phyloP scores from a whole-genome alignment of 2,329 filamentous ascomycete genomes.

The Aureobasidium leucospermi region DNA sequence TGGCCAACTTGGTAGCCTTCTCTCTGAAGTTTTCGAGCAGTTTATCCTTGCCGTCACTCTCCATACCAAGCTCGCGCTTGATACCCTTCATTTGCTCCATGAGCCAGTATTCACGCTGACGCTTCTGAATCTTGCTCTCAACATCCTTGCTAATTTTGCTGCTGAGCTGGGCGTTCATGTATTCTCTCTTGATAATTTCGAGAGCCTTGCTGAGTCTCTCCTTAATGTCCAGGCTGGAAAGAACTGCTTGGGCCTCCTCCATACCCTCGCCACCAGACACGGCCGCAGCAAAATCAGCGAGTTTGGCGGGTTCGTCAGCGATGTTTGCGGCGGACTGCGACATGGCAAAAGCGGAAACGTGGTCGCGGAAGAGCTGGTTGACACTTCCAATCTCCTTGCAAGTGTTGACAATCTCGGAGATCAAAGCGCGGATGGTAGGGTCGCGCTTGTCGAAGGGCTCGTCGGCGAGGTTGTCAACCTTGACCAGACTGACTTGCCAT shows the following conservation, averaged over 20 bases:
- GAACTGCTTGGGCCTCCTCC: conserved; percentile 82
- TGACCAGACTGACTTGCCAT: conserved; percentile 87
- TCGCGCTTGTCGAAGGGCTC: conserved; percentile 87
- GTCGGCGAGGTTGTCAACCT: conserved; percentile 87
- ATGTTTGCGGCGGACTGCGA: conserved; percentile 92
- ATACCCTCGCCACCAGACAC: conserved; percentile 84
- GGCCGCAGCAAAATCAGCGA: conserved; percentile 94
- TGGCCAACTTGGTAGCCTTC: conserved; percentile 84
- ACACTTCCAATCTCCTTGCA: conserved; percentile 95
- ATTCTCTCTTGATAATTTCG: conserved; percentile 90
- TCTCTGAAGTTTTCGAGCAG: conserved; percentile 96
- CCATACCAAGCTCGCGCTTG: conserved; percentile 85
- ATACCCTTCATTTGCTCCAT: conserved; percentile 99
- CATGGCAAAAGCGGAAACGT: conserved; percentile 95
- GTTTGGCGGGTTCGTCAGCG: conserved; percentile 85
- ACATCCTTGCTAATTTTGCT: conserved; percentile 98
- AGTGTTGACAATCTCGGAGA: conserved; percentile 96
- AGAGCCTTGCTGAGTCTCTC: conserved; percentile 87
- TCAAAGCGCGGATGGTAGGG: conserved; percentile 80
- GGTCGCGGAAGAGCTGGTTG: conserved; percentile 92
- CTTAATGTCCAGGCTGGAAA: conserved; percentile 84
- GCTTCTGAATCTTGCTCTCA: conserved; percentile 93
- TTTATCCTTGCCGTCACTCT: conserved; percentile 97
- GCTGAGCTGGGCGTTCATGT: conserved; percentile 95
- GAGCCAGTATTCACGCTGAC: conserved; percentile 94